Percentiles rank a stretch among this genome's conserved stretches.
Conservation (phyloP, 768 basidiomycete species). For the Pleurotus platypus region DNA sequence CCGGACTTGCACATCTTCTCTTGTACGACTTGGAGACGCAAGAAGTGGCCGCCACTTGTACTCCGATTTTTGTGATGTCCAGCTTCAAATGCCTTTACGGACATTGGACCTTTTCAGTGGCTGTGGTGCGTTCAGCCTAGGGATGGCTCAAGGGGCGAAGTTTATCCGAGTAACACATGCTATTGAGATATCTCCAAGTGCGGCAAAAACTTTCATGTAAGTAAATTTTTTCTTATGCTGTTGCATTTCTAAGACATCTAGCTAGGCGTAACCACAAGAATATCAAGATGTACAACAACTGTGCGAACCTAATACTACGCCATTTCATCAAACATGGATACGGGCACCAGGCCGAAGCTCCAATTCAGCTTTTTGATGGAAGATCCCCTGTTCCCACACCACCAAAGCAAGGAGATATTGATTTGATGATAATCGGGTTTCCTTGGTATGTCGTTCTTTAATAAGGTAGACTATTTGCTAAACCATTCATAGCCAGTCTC, state of each 20-base stretch:
- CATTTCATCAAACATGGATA: slow-evolving; percentile 52
- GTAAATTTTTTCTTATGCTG: slow-evolving; percentile 14
- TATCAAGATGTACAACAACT: slow-evolving; percentile 64
- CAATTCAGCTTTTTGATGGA: slow-evolving; percentile 36
- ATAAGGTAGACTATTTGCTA: neutral
- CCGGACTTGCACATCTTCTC: slow-evolving; percentile 29
- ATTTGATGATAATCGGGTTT: slow-evolving; percentile 67
- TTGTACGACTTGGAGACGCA: slow-evolving; percentile 20
- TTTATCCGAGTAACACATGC: slow-evolving; percentile 60
- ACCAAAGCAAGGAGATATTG: slow-evolving; percentile 49
- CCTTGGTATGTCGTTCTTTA: slow-evolving; percentile 55
- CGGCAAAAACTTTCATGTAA: slow-evolving; percentile 62
- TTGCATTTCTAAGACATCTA: slow-evolving; percentile 1
- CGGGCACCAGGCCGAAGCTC: slow-evolving; percentile 35
- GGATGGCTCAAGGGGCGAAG: slow-evolving; percentile 47
- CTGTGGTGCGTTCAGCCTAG: slow-evolving; percentile 61
- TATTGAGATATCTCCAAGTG: slow-evolving; percentile 74
- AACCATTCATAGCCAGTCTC: slow-evolving; percentile 56
- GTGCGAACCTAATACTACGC: slow-evolving; percentile 58
- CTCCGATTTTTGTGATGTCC: slow-evolving; percentile 28
- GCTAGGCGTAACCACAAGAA: slow-evolving; percentile 49
- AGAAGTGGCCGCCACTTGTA: slow-evolving; percentile 20
- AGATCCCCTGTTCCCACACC: slow-evolving; percentile 36
- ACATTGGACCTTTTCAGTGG: slow-evolving; percentile 48
- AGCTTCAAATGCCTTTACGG: slow-evolving; percentile 21